A percentile compares a stretch with the other conserved stretches of the same genome.
phyloP scores from a whole-genome alignment of 2,329 filamentous ascomycete genomes.

The Thelonectria discophora region DNA sequence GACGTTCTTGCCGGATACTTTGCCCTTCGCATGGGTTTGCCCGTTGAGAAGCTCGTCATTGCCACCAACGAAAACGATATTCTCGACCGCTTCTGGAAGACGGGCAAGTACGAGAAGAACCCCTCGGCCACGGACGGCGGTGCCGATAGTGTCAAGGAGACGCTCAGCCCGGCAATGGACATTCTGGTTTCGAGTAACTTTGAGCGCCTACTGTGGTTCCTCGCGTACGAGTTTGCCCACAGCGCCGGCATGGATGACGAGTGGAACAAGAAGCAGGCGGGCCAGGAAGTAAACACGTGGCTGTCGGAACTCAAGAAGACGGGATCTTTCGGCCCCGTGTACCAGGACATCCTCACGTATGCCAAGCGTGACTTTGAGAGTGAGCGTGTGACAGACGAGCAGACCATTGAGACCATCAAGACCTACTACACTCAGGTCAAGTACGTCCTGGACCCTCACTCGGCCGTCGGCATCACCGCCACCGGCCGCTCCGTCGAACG shows the following conservation, averaged over 20 bases:
- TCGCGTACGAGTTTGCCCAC: constrained; percentile 76
- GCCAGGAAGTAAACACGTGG: constrained; percentile 82
- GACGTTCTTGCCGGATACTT: constrained; percentile 96
- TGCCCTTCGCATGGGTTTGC: constrained; percentile 88
- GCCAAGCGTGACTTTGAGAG: constrained; percentile 82
- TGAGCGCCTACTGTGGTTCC: constrained; percentile 92
- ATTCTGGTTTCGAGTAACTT: constrained; percentile 97
- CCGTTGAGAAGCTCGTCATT: constrained; percentile 86
- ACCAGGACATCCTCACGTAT: constrained; percentile 73
- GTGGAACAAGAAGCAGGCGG: constrained; percentile 74
- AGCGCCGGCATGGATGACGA: constrained; percentile 68
- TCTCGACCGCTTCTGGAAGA: constrained; percentile 92
- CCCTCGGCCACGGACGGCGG: constrained; percentile 66
- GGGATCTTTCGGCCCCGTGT: constrained; percentile 83
- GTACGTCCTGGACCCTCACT: constrained; percentile 93
- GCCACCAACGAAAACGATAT: constrained; percentile 99
- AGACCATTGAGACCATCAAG: constrained; percentile 74
- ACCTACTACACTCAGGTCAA: constrained; percentile 65
- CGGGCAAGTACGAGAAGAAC: constrained; percentile 89
- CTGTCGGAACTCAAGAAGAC: constrained; percentile 80
- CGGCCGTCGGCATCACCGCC: constrained; percentile 85
- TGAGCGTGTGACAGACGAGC: constrained; percentile 72
- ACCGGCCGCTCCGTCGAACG: constrained; percentile 73
- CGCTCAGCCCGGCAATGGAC: constrained; percentile 95
- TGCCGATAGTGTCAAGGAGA: constrained; percentile 83